These are phyloP conservation scores for Chamaecyparis obtusa DNA, from an alignment of 75 land plant species.

Conservation along the genomic window DNA sequence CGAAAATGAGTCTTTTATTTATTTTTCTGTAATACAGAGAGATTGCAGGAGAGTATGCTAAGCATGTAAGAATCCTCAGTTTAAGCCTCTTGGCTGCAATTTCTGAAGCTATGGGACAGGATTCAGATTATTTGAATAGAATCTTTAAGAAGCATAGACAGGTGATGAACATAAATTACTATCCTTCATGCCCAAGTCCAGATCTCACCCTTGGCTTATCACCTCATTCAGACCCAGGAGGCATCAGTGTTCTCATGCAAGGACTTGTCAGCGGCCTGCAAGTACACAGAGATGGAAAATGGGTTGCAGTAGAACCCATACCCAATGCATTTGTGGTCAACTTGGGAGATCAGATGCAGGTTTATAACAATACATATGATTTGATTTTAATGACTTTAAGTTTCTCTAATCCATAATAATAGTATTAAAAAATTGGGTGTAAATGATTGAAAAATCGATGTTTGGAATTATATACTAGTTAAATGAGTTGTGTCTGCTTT, in stretches of 20 bases:
- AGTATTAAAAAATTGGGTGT: too few relatives aligned
- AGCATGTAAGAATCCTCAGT: constrained; percentile 18
- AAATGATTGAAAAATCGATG: background rate
- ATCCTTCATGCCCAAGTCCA: constrained; percentile 63
- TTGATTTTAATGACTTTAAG: background rate
- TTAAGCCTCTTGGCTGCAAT: constrained; percentile 34
- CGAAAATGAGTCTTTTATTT: background rate
- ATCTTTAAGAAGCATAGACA: constrained; percentile 42
- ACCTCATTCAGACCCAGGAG: constrained; percentile 55
- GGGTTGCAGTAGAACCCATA: constrained; percentile 21
- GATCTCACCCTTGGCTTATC: constrained; percentile 45
- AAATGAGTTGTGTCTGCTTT: too few relatives aligned
- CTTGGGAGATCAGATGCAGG: constrained; percentile 26
- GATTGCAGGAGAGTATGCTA: constrained; percentile 30
- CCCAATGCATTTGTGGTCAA: constrained; percentile 21
- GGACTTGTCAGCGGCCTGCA: constrained; percentile 6
- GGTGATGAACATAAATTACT: constrained; percentile 48
- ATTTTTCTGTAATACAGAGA: constrained; percentile 7
- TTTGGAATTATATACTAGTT: too few relatives aligned
- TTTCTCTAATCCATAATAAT: too few relatives aligned
- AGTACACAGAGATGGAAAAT: background rate
- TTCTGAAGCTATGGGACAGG: constrained; percentile 54
- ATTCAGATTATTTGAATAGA: constrained; percentile 25
- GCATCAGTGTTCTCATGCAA: constrained; percentile 38
- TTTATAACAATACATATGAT: background rate